phyloP scores from a whole-genome alignment of 805 yeast genomes.

The Lipomyces chichibuensis region DNA sequence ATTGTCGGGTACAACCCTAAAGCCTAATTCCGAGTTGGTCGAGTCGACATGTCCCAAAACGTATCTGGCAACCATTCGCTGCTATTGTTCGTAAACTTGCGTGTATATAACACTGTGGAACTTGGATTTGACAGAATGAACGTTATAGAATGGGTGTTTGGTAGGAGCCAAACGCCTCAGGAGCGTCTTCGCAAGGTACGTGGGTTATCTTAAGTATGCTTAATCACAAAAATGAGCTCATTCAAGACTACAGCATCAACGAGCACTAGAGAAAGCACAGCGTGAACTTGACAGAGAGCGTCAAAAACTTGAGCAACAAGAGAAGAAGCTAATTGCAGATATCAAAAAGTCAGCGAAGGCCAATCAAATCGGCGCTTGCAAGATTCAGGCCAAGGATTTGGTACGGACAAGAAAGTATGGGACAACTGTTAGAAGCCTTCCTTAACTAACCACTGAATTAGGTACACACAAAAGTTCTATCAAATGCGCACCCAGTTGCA shows the following conservation, averaged over 20 bases:
- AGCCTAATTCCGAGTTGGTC: too few species aligned
- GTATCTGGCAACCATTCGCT: not conserved
- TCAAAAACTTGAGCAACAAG: constrained; percentile 83
- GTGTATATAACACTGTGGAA: not conserved
- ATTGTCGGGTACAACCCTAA: not conserved
- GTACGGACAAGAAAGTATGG: constrained; percentile 72
- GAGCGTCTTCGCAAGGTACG: constrained; percentile 78
- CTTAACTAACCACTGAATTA: constrained; percentile 4
- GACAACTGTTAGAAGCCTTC: constrained; percentile 30
- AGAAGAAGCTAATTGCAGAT: constrained; percentile 80
- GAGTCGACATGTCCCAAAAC: not conserved
- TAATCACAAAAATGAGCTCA: constrained; percentile 31
- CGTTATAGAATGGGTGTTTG: constrained; percentile 92
- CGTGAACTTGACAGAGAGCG: constrained; percentile 90
- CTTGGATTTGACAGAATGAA: constrained; percentile 49
- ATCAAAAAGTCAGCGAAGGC: constrained; percentile 89
- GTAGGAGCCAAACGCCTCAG: constrained; percentile 90
- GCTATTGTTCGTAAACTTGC: not conserved
- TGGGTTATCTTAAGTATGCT: not conserved
- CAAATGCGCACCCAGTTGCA: constrained; percentile 93
- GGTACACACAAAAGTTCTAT: constrained; percentile 80
- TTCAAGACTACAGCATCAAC: constrained; percentile 62
- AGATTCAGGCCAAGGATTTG: constrained; percentile 93
- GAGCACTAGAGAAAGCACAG: constrained; percentile 92
- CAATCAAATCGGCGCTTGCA: constrained; percentile 86